Evolutionary conservation across 202 grass and related monocot genomes (phyloP).

Genomic region (Zoysia matrella): DNA sequence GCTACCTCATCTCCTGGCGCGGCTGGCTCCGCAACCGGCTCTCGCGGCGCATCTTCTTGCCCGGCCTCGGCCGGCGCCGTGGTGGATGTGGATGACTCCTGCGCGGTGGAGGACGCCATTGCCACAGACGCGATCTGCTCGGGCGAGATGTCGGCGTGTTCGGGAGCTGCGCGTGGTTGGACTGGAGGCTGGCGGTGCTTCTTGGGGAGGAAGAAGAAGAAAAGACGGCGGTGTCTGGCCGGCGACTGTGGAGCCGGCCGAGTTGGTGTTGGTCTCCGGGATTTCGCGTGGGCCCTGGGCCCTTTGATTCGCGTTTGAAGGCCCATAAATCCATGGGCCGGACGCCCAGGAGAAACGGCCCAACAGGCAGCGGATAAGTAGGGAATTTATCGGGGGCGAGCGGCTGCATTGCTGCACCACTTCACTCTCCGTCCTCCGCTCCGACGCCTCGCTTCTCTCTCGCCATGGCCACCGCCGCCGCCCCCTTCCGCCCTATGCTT

Average conservation of each 20-base stretch:
- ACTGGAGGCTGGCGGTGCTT: background rate
- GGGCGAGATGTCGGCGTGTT: background rate
- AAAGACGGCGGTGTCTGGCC: background rate
- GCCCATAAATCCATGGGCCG: background rate
- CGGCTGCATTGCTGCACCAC: background rate
- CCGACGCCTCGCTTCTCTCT: constrained; percentile 24
- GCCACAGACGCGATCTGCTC: background rate
- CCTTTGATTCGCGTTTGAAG: background rate
- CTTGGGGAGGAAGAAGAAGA: constrained; percentile 45
- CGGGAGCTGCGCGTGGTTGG: background rate
- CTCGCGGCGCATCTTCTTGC: constrained; percentile 13
- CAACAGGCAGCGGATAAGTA: constrained; percentile 38
- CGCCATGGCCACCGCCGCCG: constrained; percentile 44
- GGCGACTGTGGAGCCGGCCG: background rate
- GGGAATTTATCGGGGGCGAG: constrained; percentile 16
- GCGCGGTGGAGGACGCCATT: constrained; percentile 13
- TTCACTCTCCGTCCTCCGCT: background rate
- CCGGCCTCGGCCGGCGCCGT: background rate
- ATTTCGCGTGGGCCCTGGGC: constrained; percentile 4
- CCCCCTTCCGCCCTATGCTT: constrained; percentile 45
- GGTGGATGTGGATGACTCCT: constrained; percentile 10
- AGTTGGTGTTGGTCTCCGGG: background rate
- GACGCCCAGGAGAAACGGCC: background rate
- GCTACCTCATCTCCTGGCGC: background rate
- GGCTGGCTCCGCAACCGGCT: constrained; percentile 16